phyloP scores from a whole-genome alignment of 2,329 filamentous ascomycete genomes.

The Biscogniauxia sp. region DNA sequence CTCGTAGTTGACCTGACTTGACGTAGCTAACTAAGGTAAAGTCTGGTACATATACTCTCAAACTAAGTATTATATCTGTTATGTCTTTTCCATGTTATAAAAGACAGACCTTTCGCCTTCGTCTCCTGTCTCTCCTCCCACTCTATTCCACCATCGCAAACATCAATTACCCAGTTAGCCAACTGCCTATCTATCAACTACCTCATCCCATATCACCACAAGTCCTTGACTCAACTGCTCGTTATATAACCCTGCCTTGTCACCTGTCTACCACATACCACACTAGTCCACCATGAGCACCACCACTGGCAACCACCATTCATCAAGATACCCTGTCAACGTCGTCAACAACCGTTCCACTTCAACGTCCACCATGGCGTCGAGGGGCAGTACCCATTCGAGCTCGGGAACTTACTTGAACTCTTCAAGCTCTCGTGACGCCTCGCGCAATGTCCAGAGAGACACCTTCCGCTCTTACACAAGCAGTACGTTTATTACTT shows the following conservation, averaged over 20 bases:
- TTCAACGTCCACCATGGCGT: constrained; percentile 15
- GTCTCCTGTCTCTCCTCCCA: background rate
- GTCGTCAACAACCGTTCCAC: constrained; percentile 8
- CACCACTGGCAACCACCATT: constrained; percentile 4
- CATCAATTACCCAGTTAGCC: background rate
- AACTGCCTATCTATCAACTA: background rate
- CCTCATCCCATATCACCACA: background rate
- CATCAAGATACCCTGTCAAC: constrained; percentile 3
- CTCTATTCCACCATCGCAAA: background rate
- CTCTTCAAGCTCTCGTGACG: constrained; percentile 4
- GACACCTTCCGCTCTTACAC: constrained; percentile 5
- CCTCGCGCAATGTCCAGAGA: constrained; percentile 3
- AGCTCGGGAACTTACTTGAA: background rate
- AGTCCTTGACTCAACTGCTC: background rate
- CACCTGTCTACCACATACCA: background rate
- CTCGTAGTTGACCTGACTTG: background rate
- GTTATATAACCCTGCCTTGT: background rate
- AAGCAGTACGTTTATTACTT: constrained; percentile 7
- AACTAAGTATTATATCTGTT: background rate
- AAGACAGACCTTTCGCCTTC: background rate
- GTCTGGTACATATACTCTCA: no score
- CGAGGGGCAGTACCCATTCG: constrained; percentile 5
- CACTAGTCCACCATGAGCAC: constrained; percentile 7
- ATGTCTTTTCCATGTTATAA: background rate
- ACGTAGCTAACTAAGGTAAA: background rate